Conservation (phyloP, 2,329 filamentous ascomycete species). For the Chalara sp. region DNA sequence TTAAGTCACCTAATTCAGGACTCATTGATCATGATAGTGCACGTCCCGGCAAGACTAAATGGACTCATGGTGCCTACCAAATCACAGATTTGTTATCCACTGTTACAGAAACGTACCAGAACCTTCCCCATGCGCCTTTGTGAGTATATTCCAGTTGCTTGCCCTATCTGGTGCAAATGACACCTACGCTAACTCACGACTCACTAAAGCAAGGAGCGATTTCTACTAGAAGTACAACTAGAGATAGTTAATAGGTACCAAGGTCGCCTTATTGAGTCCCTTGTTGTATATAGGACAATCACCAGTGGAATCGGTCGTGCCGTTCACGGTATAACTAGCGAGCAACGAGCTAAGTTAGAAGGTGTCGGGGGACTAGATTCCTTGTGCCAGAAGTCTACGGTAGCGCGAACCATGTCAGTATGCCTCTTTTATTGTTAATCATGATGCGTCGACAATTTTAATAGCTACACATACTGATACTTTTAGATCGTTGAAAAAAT, state of each 20-base stretch:
- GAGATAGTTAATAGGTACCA: slow-evolving; percentile 87
- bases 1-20: slow-evolving; percentile 68
- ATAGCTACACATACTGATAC: not conserved
- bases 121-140: slow-evolving; percentile 64
- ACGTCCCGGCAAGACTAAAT: slow-evolving; percentile 71
- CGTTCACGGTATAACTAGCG: slow-evolving; percentile 70
- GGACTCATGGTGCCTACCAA: slow-evolving; percentile 80
- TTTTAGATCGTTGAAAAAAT: slow-evolving; percentile 58
- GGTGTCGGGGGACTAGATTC: slow-evolving; percentile 80
- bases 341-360: slow-evolving; percentile 71
- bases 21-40: slow-evolving; percentile 89
- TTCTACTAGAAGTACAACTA: slow-evolving; percentile 90
- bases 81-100: slow-evolving; percentile 84
- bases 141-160: slow-evolving; percentile 63
- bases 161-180: too few species aligned
- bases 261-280: slow-evolving; percentile 65
- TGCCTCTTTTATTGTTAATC: not conserved
- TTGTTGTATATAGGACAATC: slow-evolving; percentile 81
- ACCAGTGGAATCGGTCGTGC: slow-evolving; percentile 83
- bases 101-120: slow-evolving; percentile 79
- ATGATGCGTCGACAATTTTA: not conserved
- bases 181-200: too few species aligned
- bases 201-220: slow-evolving; percentile 30
- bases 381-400: slow-evolving; percentile 87
- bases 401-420: slow-evolving; percentile 78